These are phyloP conservation scores for Chaetomium strumarium DNA, from an alignment of 2,329 filamentous ascomycete genomes.

Conservation along the genomic window DNA sequence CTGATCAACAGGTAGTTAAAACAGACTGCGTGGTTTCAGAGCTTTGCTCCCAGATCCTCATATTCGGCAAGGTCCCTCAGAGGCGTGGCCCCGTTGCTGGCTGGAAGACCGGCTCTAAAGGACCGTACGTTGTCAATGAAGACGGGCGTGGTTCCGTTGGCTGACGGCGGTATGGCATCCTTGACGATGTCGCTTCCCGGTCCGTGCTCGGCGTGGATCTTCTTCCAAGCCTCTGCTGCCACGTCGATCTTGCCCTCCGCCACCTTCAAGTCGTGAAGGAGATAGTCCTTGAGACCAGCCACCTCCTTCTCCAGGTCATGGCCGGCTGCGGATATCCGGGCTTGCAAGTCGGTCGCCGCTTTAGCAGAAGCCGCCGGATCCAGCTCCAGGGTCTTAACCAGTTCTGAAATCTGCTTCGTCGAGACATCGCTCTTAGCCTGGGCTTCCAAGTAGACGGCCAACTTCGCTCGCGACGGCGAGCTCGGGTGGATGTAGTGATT, in stretches of 20 bases:
- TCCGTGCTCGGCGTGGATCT: conserved; percentile 30
- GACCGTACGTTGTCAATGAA: conserved; percentile 72
- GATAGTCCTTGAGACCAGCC: conserved; percentile 44
- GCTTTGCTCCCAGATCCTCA: conserved; percentile 77
- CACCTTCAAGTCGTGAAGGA: conserved; percentile 43
- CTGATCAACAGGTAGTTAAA: background rate
- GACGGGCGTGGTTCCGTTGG: conserved; percentile 49
- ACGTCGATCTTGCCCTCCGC: conserved; percentile 44
- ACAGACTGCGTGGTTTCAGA: conserved; percentile 42
- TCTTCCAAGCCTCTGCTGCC: conserved; percentile 34
- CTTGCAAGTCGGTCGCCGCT: conserved; percentile 31
- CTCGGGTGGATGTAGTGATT: conserved; percentile 66
- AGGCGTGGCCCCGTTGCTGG: conserved; percentile 67
- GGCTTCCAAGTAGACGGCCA: conserved; percentile 77
- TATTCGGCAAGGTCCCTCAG: conserved; percentile 75
- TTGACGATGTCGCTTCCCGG: conserved; percentile 20
- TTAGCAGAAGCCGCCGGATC: conserved; percentile 29
- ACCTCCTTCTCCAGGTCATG: conserved; percentile 45
- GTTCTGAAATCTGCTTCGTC: conserved; percentile 37
- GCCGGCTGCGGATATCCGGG: conserved; percentile 30
- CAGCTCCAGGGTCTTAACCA: conserved; percentile 34
- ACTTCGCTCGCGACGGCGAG: conserved; percentile 70
- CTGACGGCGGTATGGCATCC: conserved; percentile 28
- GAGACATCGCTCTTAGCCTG: conserved; percentile 51
- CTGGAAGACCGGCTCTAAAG: conserved; percentile 70